Base-by-base conservation (phyloP, 208 protist genomes). In the Trypanosoma boissoni region DNA sequence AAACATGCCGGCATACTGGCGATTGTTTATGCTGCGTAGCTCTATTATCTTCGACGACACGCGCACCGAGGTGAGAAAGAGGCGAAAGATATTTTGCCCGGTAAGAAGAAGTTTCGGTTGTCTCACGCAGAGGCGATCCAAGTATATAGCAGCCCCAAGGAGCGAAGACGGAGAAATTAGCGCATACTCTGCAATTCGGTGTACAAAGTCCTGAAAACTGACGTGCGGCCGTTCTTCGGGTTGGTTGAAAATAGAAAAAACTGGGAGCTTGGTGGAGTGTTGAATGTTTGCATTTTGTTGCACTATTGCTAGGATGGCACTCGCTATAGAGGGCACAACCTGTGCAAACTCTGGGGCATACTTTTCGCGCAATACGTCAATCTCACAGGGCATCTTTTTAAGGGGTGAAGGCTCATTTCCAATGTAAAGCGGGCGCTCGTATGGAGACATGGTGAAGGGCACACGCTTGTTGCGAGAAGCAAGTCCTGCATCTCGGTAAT, bases 31-130 rank as follows among this genome's bases (percentile, higher is more conserved):
- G 64, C 78, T 91, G 26, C 89, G 80, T 21, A 93, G 70, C 54
- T 95, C 89, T 8, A 93, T 34, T n/a, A 89, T 75, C 56, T 95
- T 95, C 43, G 79, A 91, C 3, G 83, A 78, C 3, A 95, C 69
- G 10, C 89, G 85, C 24, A 88, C 79, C 32, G 82, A 65, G 27
- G 76, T 74, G n/a, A 90, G 56, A 37, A 94, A 86, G 29, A 95
- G 74, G 27, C 73, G 85, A 34, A 81, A 70, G 1, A 88, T 74
- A 67, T 91, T 92, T 32, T 58, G 54, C 23, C 74, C 56, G 7
- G 78, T 88, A 14, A 95, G 53, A 31, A 86, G 36, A 12, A 94
- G 56, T 12, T 54, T 39, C n/a, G 76, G 72, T n/a, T 82, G 68
- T 9, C 70, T 69, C 27, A 85, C 31, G 56, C 75, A 83, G 34